Conservation (phyloP, 1,284 basidiomycete species). For the Pseudozyma hubeiensis region DNA sequence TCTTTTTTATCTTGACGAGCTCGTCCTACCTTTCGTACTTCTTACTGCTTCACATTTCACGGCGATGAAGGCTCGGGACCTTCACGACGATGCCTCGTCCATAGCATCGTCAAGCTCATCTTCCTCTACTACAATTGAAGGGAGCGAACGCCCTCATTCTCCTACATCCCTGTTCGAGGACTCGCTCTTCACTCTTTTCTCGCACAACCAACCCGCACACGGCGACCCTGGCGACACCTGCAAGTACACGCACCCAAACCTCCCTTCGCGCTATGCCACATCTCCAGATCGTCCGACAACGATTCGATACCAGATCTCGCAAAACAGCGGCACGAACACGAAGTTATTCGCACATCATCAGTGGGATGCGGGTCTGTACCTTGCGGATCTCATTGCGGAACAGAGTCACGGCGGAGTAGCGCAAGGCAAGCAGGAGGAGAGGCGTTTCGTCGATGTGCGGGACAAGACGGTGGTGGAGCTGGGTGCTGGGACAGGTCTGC, state of each 20-base stretch:
- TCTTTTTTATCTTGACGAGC: background rate
- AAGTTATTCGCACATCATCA: conserved; percentile 65
- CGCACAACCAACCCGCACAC: conserved; percentile 57
- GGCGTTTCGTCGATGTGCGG: conserved; percentile 42
- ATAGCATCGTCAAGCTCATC: conserved; percentile 14
- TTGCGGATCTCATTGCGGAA: conserved; percentile 54
- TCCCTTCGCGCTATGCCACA: conserved; percentile 35
- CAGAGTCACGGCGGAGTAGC: conserved; percentile 7
- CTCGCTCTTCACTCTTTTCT: conserved; percentile 61
- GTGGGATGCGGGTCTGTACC: conserved; percentile 63
- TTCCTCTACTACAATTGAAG: background rate
- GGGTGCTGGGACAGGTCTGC: conserved; percentile 62
- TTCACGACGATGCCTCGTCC: conserved; percentile 7
- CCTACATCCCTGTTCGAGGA: conserved; percentile 58
- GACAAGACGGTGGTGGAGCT: conserved; percentile 52
- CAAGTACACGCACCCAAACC: conserved; percentile 41
- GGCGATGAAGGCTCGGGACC: background rate
- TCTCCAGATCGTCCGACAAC: conserved; percentile 1
- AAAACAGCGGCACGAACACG: conserved; percentile 53
- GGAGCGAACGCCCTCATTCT: conserved; percentile 16
- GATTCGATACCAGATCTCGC: conserved; percentile 50
- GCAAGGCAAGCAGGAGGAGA: conserved; percentile 6
- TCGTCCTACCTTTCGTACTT: background rate
- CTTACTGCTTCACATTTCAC: background rate
- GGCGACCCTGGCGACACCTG: conserved; percentile 58